Conservation (phyloP, 1,139 yeast species). For the Zygosaccharomyces sapae region DNA sequence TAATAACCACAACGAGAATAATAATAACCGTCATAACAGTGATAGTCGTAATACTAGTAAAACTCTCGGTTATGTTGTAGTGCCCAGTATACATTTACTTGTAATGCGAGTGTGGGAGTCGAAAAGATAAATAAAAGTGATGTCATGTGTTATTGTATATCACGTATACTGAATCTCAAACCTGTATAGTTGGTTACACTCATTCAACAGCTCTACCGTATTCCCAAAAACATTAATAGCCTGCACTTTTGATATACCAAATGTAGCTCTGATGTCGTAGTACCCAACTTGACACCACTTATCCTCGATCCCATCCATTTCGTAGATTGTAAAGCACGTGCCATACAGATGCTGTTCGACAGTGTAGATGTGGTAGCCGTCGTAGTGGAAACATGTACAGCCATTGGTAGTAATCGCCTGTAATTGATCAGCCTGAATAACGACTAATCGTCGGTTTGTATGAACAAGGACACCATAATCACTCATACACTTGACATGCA, state of each 20-base stretch:
- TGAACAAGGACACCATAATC: constrained; percentile 8
- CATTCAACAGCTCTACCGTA: constrained; percentile 4
- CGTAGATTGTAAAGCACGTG: constrained; percentile 22
- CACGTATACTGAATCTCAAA: background rate
- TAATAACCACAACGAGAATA: too few relatives aligned
- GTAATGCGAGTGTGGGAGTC: background rate
- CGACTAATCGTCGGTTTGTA: constrained; percentile 12
- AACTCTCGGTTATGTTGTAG: too few relatives aligned
- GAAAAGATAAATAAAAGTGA: background rate
- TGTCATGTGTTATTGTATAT: background rate
- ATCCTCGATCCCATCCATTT: constrained; percentile 8
- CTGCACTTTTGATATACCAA: constrained; percentile 18
- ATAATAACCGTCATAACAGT: too few relatives aligned
- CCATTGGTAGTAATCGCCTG: constrained; percentile 6
- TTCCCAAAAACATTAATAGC: constrained; percentile 1
- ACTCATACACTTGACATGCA: constrained; percentile 4
- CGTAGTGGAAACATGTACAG: constrained; percentile 12
- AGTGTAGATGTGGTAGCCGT: constrained; percentile 16
- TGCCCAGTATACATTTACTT: too few relatives aligned
- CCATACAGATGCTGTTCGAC: constrained; percentile 27
- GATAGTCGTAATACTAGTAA: too few relatives aligned
- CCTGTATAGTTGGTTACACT: constrained; percentile 6
- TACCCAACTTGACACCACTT: constrained; percentile 27
- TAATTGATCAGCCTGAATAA: background rate
- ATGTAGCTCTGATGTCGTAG: constrained; percentile 25